These are phyloP conservation scores for Fusarium citri DNA, from an alignment of 2,329 filamentous ascomycete species.

Conservation along the genomic window DNA sequence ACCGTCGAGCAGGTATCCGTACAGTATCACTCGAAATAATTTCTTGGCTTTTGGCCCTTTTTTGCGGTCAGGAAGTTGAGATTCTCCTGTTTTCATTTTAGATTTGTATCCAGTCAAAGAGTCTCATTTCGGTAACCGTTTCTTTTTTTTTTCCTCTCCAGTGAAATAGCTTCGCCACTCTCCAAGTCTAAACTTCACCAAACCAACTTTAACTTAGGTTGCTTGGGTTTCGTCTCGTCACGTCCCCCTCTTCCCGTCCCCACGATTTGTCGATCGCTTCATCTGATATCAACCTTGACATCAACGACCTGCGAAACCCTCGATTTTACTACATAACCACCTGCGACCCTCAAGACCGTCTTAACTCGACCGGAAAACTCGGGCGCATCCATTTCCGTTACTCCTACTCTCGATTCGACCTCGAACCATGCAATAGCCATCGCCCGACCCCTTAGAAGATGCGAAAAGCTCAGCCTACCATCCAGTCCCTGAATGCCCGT, in stretches of 20 bases:
- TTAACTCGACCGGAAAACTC: neutral
- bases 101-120: neutral
- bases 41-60: constrained; percentile 31
- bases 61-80: constrained; percentile 28
- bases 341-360: constrained; percentile 1
- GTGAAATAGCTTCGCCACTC: constrained; percentile 7
- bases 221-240: constrained; percentile 1
- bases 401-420: neutral
- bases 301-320: constrained; percentile 8
- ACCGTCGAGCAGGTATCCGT: neutral
- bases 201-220: constrained; percentile 25
- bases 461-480: constrained; percentile 41
- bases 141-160: neutral
- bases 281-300: neutral
- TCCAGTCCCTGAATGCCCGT: constrained; percentile 39
- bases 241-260: constrained; percentile 27
- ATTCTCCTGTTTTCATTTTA: constrained; percentile 11
- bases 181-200: constrained; percentile 1
- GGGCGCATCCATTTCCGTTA: constrained; percentile 4
- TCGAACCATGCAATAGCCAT: constrained; percentile 45
- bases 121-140: constrained; percentile 8
- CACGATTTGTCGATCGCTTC: constrained; percentile 36
- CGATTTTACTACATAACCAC: neutral
- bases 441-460: constrained; percentile 41
- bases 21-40: constrained; percentile 35